phyloP scores from a whole-genome alignment of 2,329 filamentous ascomycete species.

The Claviceps arundinis region DNA sequence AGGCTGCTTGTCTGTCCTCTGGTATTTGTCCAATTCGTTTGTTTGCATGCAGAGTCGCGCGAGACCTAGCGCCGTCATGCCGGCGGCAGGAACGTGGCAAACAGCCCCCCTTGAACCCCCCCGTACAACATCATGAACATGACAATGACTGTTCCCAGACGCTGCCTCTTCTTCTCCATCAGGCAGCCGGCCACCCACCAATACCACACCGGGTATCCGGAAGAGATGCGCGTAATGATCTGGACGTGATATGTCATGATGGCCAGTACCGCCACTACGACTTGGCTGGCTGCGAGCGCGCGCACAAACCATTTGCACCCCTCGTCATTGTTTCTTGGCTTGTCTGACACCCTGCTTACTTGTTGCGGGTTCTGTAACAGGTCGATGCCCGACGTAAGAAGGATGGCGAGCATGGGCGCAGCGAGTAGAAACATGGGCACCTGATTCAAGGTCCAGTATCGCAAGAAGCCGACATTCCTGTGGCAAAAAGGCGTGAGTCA shows the following conservation, averaged over 20 bases:
- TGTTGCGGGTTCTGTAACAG: conserved; percentile 15
- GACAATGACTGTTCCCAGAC: conserved; percentile 30
- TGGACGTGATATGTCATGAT: conserved; percentile 82
- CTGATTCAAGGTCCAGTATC: conserved; percentile 83
- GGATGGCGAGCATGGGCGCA: conserved; percentile 57
- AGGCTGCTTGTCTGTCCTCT: no score
- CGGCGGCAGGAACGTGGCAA: conserved; percentile 82
- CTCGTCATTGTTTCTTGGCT: conserved; percentile 5
- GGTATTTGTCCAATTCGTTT: no score
- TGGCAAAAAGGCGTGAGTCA: neutral
- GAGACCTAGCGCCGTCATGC: conserved; percentile 38
- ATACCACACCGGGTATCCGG: conserved; percentile 83
- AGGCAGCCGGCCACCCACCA: conserved; percentile 54
- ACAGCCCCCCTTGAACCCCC: conserved; percentile 68
- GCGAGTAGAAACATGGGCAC: conserved; percentile 79
- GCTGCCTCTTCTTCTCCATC: conserved; percentile 17
- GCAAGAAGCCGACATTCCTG: conserved; percentile 78
- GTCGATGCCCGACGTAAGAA: conserved; percentile 42
- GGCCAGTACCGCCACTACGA: conserved; percentile 57
- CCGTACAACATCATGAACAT: conserved; percentile 71
- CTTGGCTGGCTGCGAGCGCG: conserved; percentile 58
- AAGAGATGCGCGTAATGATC: conserved; percentile 80
- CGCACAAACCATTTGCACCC: conserved; percentile 22
- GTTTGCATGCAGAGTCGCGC: neutral
- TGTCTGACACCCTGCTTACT: neutral